Conservation (phyloP, 768 basidiomycete species). For the Solioccasus polychromus region DNA sequence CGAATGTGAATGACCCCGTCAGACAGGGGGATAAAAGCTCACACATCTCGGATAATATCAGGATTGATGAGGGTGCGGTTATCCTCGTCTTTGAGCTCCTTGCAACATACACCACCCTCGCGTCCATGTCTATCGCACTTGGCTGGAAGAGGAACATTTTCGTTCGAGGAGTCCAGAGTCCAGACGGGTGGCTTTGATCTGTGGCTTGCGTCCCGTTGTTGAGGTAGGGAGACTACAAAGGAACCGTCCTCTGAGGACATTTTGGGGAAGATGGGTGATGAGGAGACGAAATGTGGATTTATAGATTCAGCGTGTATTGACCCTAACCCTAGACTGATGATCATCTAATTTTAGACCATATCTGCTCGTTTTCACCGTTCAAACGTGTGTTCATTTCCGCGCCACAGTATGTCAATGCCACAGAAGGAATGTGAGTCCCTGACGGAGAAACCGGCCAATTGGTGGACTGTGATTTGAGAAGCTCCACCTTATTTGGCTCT, state of each 20-base stretch:
- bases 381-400: neutral
- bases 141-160: constrained; percentile 45
- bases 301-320: constrained; percentile 4
- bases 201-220: constrained; percentile 4
- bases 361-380: neutral
- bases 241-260: constrained; percentile 21
- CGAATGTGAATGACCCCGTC: constrained; percentile 1
- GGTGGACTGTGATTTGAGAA: constrained; percentile 11
- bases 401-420: too few relatives aligned
- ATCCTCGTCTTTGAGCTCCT: constrained; percentile 78
- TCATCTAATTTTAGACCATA: neutral
- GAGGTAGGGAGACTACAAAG: constrained; percentile 21
- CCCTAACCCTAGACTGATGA: constrained; percentile 12
- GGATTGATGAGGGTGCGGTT: constrained; percentile 82
- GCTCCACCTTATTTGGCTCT: neutral
- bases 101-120: constrained; percentile 76
- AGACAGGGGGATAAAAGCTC: constrained; percentile 24
- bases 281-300: constrained; percentile 3
- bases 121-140: constrained; percentile 57
- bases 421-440: too few relatives aligned
- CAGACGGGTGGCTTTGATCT: constrained; percentile 56
- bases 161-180: constrained; percentile 49
- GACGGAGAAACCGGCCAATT: constrained; percentile 16
- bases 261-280: neutral
- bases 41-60: constrained; percentile 86